These are phyloP conservation scores for Fusarium sp. DNA, from an alignment of 2,329 filamentous ascomycete species.

Conservation along the genomic window DNA sequence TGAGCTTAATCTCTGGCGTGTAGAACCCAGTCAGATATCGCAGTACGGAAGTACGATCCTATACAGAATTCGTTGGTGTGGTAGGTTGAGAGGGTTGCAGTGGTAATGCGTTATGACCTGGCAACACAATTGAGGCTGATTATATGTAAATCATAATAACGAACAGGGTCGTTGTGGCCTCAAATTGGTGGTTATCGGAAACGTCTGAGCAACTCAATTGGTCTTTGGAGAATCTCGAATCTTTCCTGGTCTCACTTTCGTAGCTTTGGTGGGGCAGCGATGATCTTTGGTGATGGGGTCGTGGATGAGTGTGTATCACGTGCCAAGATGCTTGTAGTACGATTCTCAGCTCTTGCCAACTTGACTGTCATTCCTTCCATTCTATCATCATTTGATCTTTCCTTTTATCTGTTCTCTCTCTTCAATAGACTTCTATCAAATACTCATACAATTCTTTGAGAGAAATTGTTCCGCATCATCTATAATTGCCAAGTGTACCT, in stretches of 20 bases:
- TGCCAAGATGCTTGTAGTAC: neutral
- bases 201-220: neutral
- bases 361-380: neutral
- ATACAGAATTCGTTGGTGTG: constrained; percentile 6
- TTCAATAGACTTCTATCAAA: neutral
- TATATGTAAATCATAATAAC: neutral
- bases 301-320: constrained; percentile 5
- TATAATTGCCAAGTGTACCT: too few species aligned
- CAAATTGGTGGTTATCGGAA: neutral
- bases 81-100: constrained; percentile 4
- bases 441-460: neutral
- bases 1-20: neutral
- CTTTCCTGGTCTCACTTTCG: neutral
- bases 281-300: neutral
- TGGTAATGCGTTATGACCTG: constrained; percentile 11
- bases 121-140: neutral
- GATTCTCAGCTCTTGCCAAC: neutral
- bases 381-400: neutral
- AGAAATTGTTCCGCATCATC: neutral
- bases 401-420: too few species aligned
- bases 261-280: constrained; percentile 24
- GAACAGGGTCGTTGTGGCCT: neutral
- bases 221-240: neutral
- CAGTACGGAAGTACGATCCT: neutral
- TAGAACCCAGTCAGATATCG: neutral